These are phyloP conservation scores for Spathaspora sp. DNA, from an alignment of 1,139 yeast genomes.

Conservation along the genomic window DNA sequence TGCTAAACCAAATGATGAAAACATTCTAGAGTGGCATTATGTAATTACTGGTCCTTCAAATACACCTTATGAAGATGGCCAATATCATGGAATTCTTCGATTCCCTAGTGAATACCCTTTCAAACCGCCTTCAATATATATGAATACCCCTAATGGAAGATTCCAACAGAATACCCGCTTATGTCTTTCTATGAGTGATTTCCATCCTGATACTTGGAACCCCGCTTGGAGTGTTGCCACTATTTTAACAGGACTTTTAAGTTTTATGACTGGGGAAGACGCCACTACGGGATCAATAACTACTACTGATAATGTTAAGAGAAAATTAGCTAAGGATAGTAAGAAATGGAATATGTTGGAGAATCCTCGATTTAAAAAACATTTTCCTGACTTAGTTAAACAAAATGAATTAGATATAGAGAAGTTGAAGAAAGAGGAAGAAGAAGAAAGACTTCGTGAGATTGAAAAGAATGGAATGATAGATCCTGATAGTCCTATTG, in stretches of 20 bases:
- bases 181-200: constrained; percentile 87
- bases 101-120: constrained; percentile 90
- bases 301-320: constrained; percentile 44
- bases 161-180: constrained; percentile 76
- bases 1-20: constrained; percentile 83
- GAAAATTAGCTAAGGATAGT: constrained; percentile 49
- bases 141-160: constrained; percentile 85
- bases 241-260: constrained; percentile 76
- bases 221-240: constrained; percentile 95
- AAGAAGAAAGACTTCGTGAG: constrained; percentile 9
- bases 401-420: constrained; percentile 39
- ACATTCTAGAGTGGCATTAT: constrained; percentile 77
- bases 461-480: constrained; percentile 8
- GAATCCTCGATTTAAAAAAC: constrained; percentile 54
- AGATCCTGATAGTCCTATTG: constrained; percentile 17
- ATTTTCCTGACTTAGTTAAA: constrained; percentile 69
- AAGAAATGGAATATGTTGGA: constrained; percentile 61
- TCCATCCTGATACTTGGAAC: constrained; percentile 92
- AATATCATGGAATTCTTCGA: constrained; percentile 81
- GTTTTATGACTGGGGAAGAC: constrained; percentile 73
- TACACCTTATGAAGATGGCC: constrained; percentile 83
- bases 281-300: constrained; percentile 40
- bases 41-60: constrained; percentile 83
- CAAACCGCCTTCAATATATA: constrained; percentile 87
- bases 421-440: constrained; percentile 6